A percentile compares a stretch with the other conserved stretches of the same genome.
These are phyloP conservation scores for Graphilbum sp. DNA, from an alignment of 2,329 filamentous ascomycete species.

Conservation along the genomic window DNA sequence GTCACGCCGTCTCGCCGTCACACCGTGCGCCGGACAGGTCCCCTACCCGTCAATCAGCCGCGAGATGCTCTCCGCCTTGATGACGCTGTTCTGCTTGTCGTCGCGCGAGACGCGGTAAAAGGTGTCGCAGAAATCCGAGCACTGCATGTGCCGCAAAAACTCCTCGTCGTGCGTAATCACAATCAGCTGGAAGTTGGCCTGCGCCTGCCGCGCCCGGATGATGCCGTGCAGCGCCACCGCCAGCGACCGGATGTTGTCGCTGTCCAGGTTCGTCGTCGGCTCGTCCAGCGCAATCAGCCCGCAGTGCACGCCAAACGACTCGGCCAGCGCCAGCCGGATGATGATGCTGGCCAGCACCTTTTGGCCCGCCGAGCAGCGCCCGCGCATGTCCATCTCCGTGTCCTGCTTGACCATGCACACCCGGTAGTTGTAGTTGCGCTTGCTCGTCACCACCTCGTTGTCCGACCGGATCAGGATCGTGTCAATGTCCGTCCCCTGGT, in stretches of 20 bases:
- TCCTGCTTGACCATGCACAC: constrained; percentile 97
- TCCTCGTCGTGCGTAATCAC: constrained; percentile 99
- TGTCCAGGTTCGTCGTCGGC: constrained; percentile 90
- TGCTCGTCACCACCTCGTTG: constrained; percentile 43
- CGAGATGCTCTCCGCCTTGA: constrained; percentile 51
- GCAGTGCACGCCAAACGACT: constrained; percentile 92
- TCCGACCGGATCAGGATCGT: constrained; percentile 91
- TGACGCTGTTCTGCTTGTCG: constrained; percentile 72
- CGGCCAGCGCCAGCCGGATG: constrained; percentile 86
- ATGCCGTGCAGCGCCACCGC: constrained; percentile 75
- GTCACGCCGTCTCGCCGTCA: too few relatives aligned
- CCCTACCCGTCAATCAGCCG: constrained; percentile 22
- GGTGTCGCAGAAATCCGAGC: constrained; percentile 78
- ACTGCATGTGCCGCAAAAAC: constrained; percentile 85
- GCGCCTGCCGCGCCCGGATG: constrained; percentile 65
- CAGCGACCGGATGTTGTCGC: constrained; percentile 83
- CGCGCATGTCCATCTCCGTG: constrained; percentile 98
- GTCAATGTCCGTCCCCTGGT: constrained; percentile 94
- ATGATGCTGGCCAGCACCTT: constrained; percentile 96
- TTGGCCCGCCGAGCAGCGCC: constrained; percentile 88
- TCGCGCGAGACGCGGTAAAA: constrained; percentile 81
- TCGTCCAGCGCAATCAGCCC: constrained; percentile 94
- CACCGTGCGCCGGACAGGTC: too few relatives aligned
- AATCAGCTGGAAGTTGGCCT: constrained; percentile 93
- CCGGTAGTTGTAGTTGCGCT: constrained; percentile 84